phyloP scores from a whole-genome alignment of 2,329 filamentous ascomycete genomes.

The Chaetomium sp. region DNA sequence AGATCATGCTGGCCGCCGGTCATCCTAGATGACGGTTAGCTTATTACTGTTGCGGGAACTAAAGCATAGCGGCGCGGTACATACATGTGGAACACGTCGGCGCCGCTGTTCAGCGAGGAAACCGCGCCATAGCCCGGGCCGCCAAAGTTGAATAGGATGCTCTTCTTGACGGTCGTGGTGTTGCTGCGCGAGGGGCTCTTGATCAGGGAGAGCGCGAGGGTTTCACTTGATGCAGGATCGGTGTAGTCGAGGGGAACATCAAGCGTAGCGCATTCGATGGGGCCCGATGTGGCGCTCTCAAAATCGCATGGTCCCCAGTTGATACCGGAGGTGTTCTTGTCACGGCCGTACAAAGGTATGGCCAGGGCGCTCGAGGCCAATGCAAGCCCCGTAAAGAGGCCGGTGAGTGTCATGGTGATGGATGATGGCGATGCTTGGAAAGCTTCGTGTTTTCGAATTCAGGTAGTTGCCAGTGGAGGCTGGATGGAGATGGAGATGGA shows the following conservation, averaged over 20 bases:
- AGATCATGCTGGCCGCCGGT: conserved; percentile 21
- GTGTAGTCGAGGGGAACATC: conserved; percentile 10
- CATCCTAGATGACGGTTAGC: neutral
- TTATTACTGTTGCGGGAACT: neutral
- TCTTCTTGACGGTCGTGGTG: conserved; percentile 1
- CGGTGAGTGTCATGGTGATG: neutral
- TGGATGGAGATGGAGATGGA: neutral
- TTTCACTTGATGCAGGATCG: conserved; percentile 7
- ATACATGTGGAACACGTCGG: conserved; percentile 13
- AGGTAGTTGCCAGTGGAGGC: neutral
- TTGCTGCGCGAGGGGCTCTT: conserved; percentile 13
- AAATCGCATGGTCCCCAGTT: conserved; percentile 9
- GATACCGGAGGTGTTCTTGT: neutral
- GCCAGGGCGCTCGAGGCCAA: conserved; percentile 3
- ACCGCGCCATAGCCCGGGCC: conserved; percentile 16
- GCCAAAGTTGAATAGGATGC: conserved; percentile 23
- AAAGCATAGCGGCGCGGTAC: neutral
- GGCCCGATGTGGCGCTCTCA: neutral
- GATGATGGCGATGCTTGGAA: neutral
- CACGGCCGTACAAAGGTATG: neutral
- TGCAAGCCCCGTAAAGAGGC: neutral
- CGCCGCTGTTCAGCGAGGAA: neutral
- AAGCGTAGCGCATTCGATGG: conserved; percentile 5
- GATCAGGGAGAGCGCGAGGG: conserved; percentile 12
- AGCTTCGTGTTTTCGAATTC: neutral